Base-by-base conservation (phyloP, 2,329 filamentous ascomycete species). In the Cladosporium oxysporum region DNA sequence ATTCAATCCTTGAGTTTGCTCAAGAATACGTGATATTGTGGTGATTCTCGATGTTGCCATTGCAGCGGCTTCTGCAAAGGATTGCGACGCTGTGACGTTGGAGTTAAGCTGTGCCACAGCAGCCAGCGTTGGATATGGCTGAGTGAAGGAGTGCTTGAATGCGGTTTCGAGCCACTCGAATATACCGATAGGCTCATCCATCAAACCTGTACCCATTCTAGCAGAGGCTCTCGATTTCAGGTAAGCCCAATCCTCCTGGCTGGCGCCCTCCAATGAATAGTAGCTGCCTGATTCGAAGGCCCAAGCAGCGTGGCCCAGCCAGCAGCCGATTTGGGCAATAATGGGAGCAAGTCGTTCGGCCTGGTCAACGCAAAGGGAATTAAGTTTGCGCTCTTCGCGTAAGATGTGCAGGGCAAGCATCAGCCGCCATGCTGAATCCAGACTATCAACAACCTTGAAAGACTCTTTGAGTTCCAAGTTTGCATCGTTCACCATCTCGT, bases 301-400 rank as follows among this genome's bases (percentile, higher is more conserved):
- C 89, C 90, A 92, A 28, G 80, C 81, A 29, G 81, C 76, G 84
- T 94, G 97, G 10, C 87, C 86, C 28, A 99, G 82, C 93, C 94
- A 98, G 62, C 85, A 82, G 1, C 90, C 87, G 65, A 99, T 83
- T 75, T 97, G 94, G 55, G 90, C 88, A 52, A 98, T 80, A 1
- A 97, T 77, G 18, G 91, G 88, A n/a, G 87, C 86, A 26, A 98
- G 78, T 5, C 53, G 49, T n/a, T 41, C 23, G 6, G 49, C 23
- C 10, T 33, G 47, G 12, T 5, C 33, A 28, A 65, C 29, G 14
- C 50, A 29, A 31, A 57, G 28, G 14, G 23, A 35, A n/a, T 65
- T 31, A 1, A 99, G 84, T 75, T 96, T 98, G 68, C 91, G 85
- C 76, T 99, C 95, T 76, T 99, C 94, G 0, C 91, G 85, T n/a